These are phyloP conservation scores for Termitomyces eurrhizus DNA, from an alignment of 768 basidiomycete species.

Conservation along the genomic window DNA sequence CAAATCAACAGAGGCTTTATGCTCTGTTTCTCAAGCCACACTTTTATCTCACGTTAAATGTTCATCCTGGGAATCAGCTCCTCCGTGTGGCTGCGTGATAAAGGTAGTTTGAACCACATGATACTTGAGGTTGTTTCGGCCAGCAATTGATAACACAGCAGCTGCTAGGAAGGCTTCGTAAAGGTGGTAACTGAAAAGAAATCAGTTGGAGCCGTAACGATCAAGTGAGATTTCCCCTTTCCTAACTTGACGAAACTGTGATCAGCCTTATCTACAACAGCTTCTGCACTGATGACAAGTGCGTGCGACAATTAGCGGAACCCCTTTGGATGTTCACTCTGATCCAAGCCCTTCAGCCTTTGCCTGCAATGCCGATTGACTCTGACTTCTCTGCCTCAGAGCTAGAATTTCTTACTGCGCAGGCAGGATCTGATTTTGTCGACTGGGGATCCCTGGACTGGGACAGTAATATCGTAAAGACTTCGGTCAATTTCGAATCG, in stretches of 20 bases:
- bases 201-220: background rate
- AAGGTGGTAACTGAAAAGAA: background rate
- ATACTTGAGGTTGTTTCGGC: background rate
- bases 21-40: background rate
- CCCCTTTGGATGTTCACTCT: background rate
- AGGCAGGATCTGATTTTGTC: background rate
- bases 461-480: background rate
- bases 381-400: background rate
- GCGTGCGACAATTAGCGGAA: background rate
- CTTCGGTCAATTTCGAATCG: background rate
- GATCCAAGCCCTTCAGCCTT: background rate
- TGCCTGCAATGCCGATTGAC: background rate
- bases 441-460: background rate
- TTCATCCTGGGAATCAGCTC: background rate
- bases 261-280: background rate
- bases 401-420: background rate
- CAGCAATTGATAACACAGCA: background rate
- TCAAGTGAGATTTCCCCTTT: background rate
- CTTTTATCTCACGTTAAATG: background rate
- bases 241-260: background rate
- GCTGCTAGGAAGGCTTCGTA: background rate
- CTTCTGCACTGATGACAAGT: background rate
- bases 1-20: background rate
- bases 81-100: background rate
- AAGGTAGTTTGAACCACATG: background rate